Conservation (phyloP, 441 rosid species). For the Macaranga tanarius region DNA sequence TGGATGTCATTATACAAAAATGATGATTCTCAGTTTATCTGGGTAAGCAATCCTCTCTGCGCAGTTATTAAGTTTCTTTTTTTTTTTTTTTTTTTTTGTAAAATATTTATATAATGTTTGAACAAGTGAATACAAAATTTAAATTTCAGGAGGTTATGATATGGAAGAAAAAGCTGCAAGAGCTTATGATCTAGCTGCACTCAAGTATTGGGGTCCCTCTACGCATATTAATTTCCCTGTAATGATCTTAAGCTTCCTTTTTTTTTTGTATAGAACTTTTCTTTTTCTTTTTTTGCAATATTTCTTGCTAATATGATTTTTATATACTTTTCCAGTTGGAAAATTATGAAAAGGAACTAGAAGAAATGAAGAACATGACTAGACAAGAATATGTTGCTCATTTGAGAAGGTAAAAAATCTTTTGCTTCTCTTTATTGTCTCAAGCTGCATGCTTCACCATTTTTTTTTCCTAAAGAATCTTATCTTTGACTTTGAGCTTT, state of each 20-base stretch:
- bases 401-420: conserved; percentile 58
- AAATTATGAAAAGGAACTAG: conserved; percentile 67
- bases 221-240: conserved; percentile 94
- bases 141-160: conserved; percentile 85
- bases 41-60: conserved; percentile 42
- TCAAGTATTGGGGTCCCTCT: conserved; percentile 99
- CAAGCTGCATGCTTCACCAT: conserved; percentile 8
- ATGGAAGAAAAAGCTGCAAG: conserved; percentile 99
- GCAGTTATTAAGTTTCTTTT: conserved; percentile 11
- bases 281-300: background rate
- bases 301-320: conserved; percentile 14
- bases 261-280: conserved; percentile 7
- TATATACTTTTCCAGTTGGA: conserved; percentile 48
- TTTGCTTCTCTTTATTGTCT: conserved; percentile 1
- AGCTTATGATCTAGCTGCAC: conserved; percentile 97
- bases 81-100: background rate
- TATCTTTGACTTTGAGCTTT: background rate
- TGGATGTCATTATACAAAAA: conserved; percentile 34
- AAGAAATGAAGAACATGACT: conserved; percentile 84
- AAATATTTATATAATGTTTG: background rate
- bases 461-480: background rate
- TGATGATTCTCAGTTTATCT: conserved; percentile 67
- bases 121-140: conserved; percentile 30
- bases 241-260: conserved; percentile 23
- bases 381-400: conserved; percentile 98